Percentiles rank a stretch among this genome's conserved stretches.
These are phyloP conservation scores for Calonectria hawksworthii DNA, from an alignment of 2,329 filamentous ascomycete genomes.

Conservation along the genomic window DNA sequence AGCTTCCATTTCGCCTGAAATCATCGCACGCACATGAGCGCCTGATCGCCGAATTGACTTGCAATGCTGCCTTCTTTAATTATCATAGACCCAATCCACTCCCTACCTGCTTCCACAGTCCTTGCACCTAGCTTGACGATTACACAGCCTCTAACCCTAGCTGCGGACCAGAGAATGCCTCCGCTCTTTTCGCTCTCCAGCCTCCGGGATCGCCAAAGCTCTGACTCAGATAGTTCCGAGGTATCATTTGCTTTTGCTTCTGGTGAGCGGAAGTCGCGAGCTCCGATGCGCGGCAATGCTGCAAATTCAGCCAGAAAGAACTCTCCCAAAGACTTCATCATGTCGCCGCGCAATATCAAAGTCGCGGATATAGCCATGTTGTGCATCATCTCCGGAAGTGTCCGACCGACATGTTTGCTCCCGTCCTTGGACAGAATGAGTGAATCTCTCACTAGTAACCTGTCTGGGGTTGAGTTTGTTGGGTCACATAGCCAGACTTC, in stretches of 20 bases:
- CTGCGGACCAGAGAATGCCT: slow-evolving; percentile 85
- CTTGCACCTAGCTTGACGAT: slow-evolving; percentile 91
- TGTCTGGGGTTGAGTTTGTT: slow-evolving; percentile 54
- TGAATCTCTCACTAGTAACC: slow-evolving; percentile 87
- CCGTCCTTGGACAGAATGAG: slow-evolving; percentile 77
- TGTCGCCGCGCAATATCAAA: slow-evolving; percentile 82
- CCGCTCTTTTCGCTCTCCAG: slow-evolving; percentile 70
- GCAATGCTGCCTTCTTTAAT: slow-evolving; percentile 79
- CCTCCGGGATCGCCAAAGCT: slow-evolving; percentile 69
- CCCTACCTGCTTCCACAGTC: slow-evolving; percentile 83
- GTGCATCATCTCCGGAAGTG: slow-evolving; percentile 76
- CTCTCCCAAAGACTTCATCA: slow-evolving; percentile 74
- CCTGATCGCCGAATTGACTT: slow-evolving; percentile 82
- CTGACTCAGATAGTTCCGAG: slow-evolving; percentile 55
- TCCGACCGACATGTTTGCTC: slow-evolving; percentile 54
- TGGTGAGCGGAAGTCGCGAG: slow-evolving; percentile 78
- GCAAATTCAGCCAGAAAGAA: slow-evolving; percentile 88
- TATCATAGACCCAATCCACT: slow-evolving; percentile 85
- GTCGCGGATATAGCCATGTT: slow-evolving; percentile 85
- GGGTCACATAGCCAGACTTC: slow-evolving; percentile 77
- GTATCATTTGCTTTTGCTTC: slow-evolving; percentile 60
- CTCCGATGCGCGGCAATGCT: slow-evolving; percentile 84
- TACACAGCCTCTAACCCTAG: slow-evolving; percentile 84
- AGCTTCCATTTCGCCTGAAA: neutral
- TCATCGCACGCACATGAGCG: slow-evolving; percentile 80